phyloP scores from a whole-genome alignment of 2,329 filamentous ascomycete genomes.

The Neopestalotiopsis sp. region DNA sequence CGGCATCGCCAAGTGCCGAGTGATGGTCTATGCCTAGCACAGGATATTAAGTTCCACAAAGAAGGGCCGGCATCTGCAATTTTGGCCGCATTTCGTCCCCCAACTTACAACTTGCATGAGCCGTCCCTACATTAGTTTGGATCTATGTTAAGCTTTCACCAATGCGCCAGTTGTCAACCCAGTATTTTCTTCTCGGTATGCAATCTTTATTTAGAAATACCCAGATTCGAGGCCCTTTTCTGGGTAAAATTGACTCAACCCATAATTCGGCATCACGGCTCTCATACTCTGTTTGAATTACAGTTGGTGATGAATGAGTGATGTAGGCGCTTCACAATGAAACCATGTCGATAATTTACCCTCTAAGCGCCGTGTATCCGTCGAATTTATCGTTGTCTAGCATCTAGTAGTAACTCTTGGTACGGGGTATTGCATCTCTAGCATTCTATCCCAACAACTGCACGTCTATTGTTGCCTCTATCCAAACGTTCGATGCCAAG shows the following conservation, averaged over 20 bases:
- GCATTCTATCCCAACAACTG: neutral
- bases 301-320: too few species aligned
- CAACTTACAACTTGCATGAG: neutral
- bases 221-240: neutral
- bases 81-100: neutral
- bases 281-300: too few species aligned
- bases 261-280: too few species aligned
- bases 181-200: neutral
- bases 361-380: neutral
- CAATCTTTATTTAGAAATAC: neutral
- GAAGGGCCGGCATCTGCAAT: neutral
- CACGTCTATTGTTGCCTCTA: neutral
- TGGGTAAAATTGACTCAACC: neutral
- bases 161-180: neutral
- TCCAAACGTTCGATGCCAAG: neutral
- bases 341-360: neutral
- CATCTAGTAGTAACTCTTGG: too few species aligned
- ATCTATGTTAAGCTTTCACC: neutral
- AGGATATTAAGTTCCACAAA: neutral
- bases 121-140: neutral
- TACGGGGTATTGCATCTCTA: neutral
- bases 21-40: neutral
- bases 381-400: too few species aligned
- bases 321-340: neutral
- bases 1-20: conserved; percentile 7